Percentiles rank a stretch among this genome's conserved stretches.
phyloP scores from a whole-genome alignment of 371 early-diverging fungal genomes.

The Mortierella sp. region DNA sequence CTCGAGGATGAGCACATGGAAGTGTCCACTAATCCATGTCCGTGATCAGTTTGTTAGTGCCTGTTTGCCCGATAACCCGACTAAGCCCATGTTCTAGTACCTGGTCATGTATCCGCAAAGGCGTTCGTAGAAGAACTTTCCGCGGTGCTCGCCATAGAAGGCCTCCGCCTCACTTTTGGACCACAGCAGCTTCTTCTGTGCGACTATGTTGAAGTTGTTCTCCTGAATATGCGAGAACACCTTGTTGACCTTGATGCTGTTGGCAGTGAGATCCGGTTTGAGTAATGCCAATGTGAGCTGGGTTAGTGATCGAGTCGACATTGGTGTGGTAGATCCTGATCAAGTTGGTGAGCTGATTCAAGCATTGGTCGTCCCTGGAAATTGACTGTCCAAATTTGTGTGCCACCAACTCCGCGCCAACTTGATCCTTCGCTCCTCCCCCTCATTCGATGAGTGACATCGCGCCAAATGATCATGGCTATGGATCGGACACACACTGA shows the following conservation, averaged over 20 bases:
- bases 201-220: conserved; percentile 59
- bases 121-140: conserved; percentile 74
- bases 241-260: conserved; percentile 52
- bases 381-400: not conserved
- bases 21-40: conserved; percentile 62
- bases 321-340: not conserved
- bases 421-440: too few relatives aligned
- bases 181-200: conserved; percentile 64
- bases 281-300: conserved; percentile 78
- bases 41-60: not conserved
- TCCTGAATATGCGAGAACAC: conserved; percentile 56
- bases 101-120: conserved; percentile 79
- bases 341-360: too few relatives aligned
- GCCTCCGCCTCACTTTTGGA: conserved; percentile 68
- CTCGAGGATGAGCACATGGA: conserved; percentile 65
- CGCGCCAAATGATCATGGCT: conserved; percentile 10
- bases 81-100: conserved; percentile 49
- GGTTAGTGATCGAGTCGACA: conserved; percentile 44
- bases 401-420: too few relatives aligned
- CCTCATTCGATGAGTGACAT: not conserved
- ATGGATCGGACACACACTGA: conserved; percentile 12
- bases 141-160: conserved; percentile 75
- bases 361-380: too few relatives aligned
- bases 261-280: conserved; percentile 82
- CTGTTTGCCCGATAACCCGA: too few relatives aligned